Evolutionary conservation across 192 early-diverging fungal genomes (phyloP), one percentile per base, ranked within the genome.

Genomic region (Coemansia asiatica): DNA sequence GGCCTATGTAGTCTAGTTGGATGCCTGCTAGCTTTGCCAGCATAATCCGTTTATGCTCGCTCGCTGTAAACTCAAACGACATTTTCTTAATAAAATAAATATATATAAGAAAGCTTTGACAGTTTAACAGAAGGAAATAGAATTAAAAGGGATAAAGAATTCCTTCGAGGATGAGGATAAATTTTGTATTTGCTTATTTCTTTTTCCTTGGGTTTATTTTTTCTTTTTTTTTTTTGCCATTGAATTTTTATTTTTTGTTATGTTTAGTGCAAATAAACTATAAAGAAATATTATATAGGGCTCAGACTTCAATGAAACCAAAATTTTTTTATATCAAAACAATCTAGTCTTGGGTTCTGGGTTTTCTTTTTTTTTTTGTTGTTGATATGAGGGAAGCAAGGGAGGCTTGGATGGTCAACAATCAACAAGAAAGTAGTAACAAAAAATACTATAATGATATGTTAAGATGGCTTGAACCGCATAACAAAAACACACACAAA

Each of bases 1-100:
- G 65, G 0, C 73, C 73, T 28, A 81, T 81, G 21, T 69, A 69
- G 44, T 81, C 69, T 0, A 81, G 66, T n/a, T 66, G 51, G 25
- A 81, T 61, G 4, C 73, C 69, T 7, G 60, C 63, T 7, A 72
- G 63, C 56, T 51, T 31, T 8, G 78, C 78, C 2, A 81, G 23
- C 23, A 36, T 16, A 0, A 75, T 68, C 12, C 73, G 63, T 19
- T 63, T 60, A 15, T 66, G 29, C 35, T 81, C 73, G 16, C 53
- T 57, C 4, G 38, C 46, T 0, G 69, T 81, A 29, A 72, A 59
- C 21, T 63, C 66, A 40, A 81, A 81, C 38, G 69, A 64, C 78
- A 81, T 81, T 33, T 8, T 16, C 3, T 3, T 13, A 13, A 1
- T 51, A 10, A 40, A 55, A 35, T 47, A 56, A 68, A 29, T n/a